Evolutionary conservation across 139 green algal genomes (phyloP), one percentile per base, ranked within the genome.

Genomic region (Trebouxia sp.): DNA sequence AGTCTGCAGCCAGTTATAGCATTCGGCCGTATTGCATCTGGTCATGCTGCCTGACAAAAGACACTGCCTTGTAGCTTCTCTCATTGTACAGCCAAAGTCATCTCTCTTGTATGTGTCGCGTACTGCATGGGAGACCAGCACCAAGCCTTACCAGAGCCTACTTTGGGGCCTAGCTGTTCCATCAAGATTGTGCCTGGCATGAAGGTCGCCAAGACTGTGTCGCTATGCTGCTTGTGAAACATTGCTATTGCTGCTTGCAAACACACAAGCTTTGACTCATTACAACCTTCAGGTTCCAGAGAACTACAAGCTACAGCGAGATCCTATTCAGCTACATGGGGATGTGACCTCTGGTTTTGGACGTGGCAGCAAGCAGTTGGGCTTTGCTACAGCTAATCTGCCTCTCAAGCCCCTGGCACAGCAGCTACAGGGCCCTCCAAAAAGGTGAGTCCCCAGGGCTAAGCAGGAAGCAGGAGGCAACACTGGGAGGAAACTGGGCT

Each of bases 311-410:
- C 67, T 89, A 26, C 42, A 66, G 3, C 20, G 20, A 4, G 67
- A 38, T 9, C 86, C 87, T 17, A 37, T 93, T 11, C 28, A 75
- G 17, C 48, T 97, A 30, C 28, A 83, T 0, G 92, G 88, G 1
- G 35, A 56, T 1, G 92, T 97, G 11, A 90, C 92, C 0, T 78
- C 75, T 4, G 94, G 94, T 32, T 98, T 97, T 88, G 94, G 94
- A 0, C 87, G 95, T 0, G 95, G 95, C 77, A 97, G 92, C 87
- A 87, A 85, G 51, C 58, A 70, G 58, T 85, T 98, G 88, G 95
- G 93, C 20, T 84, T 95, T 11, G 94, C 95, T 14, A 98, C 95
- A 1, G 94, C 94, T 47, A 98, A 97, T 87, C 87, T 98, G 56
- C 83, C 90, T 56, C 88, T 91, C 0, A 70, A 30, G 51, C 76